phyloP scores from a whole-genome alignment of 768 basidiomycete genomes.

The Boletus insuetus region DNA sequence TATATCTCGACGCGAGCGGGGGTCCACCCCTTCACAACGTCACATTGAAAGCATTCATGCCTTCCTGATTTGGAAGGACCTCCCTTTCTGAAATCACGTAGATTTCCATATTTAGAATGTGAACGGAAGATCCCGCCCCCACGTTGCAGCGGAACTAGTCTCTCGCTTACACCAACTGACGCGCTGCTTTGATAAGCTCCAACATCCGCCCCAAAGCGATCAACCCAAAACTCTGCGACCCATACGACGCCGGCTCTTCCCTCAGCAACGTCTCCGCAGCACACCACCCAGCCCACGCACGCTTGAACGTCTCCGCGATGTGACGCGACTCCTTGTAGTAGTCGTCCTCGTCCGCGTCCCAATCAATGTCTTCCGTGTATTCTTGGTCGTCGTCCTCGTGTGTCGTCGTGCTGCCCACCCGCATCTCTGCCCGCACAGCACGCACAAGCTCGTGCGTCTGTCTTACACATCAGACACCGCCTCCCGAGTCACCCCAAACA shows the following conservation, averaged over 20 bases:
- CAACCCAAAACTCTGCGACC: slow-evolving; percentile 45
- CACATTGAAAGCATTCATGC: slow-evolving; percentile 22
- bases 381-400: slow-evolving; percentile 27
- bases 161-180: background rate
- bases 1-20: slow-evolving; percentile 20
- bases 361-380: slow-evolving; percentile 21
- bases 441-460: slow-evolving; percentile 41
- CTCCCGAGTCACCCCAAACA: background rate
- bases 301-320: slow-evolving; percentile 32
- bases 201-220: slow-evolving; percentile 43
- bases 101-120: slow-evolving; percentile 7
- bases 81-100: slow-evolving; percentile 32
- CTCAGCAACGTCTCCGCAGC: slow-evolving; percentile 33
- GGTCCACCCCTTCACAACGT: slow-evolving; percentile 18
- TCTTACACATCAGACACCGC: slow-evolving; percentile 3
- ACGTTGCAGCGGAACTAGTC: slow-evolving; percentile 19
- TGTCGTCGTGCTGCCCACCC: slow-evolving; percentile 3
- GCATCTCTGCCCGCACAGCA: slow-evolving; percentile 36
- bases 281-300: slow-evolving; percentile 46
- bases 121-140: slow-evolving; percentile 24
- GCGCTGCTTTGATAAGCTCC: slow-evolving; percentile 35
- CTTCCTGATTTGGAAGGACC: slow-evolving; percentile 10
- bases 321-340: slow-evolving; percentile 28
- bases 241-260: slow-evolving; percentile 31
- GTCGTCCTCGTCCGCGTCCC: slow-evolving; percentile 30